Evolutionary conservation across 306 rosid genomes (phyloP).

Genomic region (Erythrophleum fordii): DNA sequence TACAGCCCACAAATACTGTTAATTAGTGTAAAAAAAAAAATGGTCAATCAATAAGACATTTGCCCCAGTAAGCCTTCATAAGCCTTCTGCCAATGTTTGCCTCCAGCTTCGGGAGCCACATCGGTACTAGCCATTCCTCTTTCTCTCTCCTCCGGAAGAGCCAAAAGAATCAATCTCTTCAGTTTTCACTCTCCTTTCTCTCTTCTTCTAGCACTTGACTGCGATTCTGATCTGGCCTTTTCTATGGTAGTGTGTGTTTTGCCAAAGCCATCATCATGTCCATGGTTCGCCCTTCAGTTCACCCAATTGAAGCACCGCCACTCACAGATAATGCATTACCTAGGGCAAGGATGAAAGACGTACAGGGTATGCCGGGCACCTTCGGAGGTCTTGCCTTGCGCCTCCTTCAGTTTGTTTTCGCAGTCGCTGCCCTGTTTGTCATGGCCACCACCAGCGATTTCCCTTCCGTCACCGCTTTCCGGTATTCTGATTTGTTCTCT

Average conservation of each 20-base stretch:
- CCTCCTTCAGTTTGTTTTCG: constrained; percentile 46
- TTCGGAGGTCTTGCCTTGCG: constrained; percentile 45
- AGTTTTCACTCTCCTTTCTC: background rate
- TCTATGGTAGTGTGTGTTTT: background rate
- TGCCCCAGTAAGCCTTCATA: too few species aligned
- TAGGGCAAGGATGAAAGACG: constrained; percentile 43
- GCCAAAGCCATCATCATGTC: constrained; percentile 33
- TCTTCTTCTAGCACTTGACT: background rate
- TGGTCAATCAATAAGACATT: too few species aligned
- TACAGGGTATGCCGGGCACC: constrained; percentile 51
- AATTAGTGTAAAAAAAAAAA: too few species aligned
- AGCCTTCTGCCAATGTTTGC: background rate
- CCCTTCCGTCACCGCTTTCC: constrained; percentile 51
- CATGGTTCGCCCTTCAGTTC: constrained; percentile 41
- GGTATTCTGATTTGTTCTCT: constrained; percentile 10
- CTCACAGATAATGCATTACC: constrained; percentile 38
- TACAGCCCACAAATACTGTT: too few species aligned
- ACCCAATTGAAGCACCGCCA: constrained; percentile 42
- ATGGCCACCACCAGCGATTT: constrained; percentile 51
- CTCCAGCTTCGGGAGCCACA: background rate
- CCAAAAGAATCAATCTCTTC: background rate
- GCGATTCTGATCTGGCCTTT: background rate
- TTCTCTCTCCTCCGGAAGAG: background rate
- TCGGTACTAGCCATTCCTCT: background rate
- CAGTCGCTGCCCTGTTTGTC: constrained; percentile 39